phyloP scores from a whole-genome alignment of 306 rosid species.

The Vigna hirtella region DNA sequence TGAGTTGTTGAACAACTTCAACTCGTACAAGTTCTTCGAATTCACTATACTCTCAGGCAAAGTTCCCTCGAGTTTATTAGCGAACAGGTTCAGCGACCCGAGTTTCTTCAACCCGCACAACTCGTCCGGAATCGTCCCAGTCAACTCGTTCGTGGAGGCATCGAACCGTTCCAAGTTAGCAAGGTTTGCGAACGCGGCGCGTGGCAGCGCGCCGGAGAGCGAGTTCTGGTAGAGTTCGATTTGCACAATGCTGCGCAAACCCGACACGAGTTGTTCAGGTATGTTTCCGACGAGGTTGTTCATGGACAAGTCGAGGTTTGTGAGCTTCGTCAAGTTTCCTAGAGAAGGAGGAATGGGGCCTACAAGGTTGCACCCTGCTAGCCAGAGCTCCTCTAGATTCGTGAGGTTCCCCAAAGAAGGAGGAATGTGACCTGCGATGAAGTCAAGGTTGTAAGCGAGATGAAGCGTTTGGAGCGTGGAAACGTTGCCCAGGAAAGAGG shows the following conservation, averaged over 20 bases:
- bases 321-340: slow-evolving; percentile 45
- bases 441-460: slow-evolving; percentile 62
- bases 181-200: slow-evolving; percentile 48
- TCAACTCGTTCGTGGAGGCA: slow-evolving; percentile 64
- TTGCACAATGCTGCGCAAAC: slow-evolving; percentile 55
- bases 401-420: slow-evolving; percentile 55
- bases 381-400: slow-evolving; percentile 62
- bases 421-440: slow-evolving; percentile 52
- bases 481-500: slow-evolving; percentile 56
- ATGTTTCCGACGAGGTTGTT: slow-evolving; percentile 64
- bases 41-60: slow-evolving; percentile 59
- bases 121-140: slow-evolving; percentile 67
- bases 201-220: slow-evolving; percentile 74
- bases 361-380: slow-evolving; percentile 49
- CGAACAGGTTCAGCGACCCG: slow-evolving; percentile 55
- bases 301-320: slow-evolving; percentile 62
- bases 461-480: slow-evolving; percentile 55
- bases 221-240: slow-evolving; percentile 66
- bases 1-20: slow-evolving; percentile 66
- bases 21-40: slow-evolving; percentile 58
- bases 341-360: slow-evolving; percentile 67
- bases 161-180: slow-evolving; percentile 59
- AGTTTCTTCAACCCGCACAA: slow-evolving; percentile 57
- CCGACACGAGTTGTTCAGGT: slow-evolving; percentile 48
- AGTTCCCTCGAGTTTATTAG: slow-evolving; percentile 60